Evolutionary conservation across 2,329 filamentous ascomycete genomes (phyloP).

Genomic region (Claviceps capensis): DNA sequence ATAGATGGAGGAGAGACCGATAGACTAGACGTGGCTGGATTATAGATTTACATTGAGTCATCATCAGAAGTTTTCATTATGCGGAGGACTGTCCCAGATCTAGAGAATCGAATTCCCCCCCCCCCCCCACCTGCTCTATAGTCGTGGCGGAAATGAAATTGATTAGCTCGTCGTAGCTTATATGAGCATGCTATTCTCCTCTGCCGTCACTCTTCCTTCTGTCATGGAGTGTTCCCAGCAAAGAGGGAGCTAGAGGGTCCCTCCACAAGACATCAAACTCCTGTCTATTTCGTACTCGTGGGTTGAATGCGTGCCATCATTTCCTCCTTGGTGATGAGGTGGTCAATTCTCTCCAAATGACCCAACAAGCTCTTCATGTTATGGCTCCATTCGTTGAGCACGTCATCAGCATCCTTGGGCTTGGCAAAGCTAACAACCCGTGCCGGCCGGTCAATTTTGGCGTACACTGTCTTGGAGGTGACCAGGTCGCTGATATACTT

Average conservation of each 20-base stretch:
- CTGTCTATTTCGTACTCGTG: constrained; percentile 23
- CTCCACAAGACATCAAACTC: constrained; percentile 1
- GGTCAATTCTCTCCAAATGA: constrained; percentile 80
- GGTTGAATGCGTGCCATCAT: constrained; percentile 98
- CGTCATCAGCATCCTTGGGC: constrained; percentile 86
- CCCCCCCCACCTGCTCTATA: too few species aligned
- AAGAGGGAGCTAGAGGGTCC: too few species aligned
- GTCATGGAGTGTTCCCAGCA: neutral
- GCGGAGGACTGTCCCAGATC: too few species aligned
- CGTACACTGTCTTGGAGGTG: constrained; percentile 94
- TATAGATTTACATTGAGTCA: too few species aligned
- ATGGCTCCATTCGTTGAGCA: constrained; percentile 95
- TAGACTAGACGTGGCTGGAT: too few species aligned
- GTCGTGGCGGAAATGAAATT: too few species aligned
- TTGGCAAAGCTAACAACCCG: constrained; percentile 89
- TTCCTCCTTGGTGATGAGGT: constrained; percentile 98
- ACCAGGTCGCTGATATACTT: constrained; percentile 98
- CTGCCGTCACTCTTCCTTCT: neutral
- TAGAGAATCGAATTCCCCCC: too few species aligned
- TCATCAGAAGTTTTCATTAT: too few species aligned
- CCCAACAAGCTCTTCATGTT: constrained; percentile 93
- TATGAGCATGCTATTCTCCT: too few species aligned
- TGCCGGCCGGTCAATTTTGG: constrained; percentile 91
- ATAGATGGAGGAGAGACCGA: neutral
- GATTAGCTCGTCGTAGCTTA: too few species aligned